phyloP scores from a whole-genome alignment of 2,329 filamentous ascomycete species.

The Rasamsonia emersonii region DNA sequence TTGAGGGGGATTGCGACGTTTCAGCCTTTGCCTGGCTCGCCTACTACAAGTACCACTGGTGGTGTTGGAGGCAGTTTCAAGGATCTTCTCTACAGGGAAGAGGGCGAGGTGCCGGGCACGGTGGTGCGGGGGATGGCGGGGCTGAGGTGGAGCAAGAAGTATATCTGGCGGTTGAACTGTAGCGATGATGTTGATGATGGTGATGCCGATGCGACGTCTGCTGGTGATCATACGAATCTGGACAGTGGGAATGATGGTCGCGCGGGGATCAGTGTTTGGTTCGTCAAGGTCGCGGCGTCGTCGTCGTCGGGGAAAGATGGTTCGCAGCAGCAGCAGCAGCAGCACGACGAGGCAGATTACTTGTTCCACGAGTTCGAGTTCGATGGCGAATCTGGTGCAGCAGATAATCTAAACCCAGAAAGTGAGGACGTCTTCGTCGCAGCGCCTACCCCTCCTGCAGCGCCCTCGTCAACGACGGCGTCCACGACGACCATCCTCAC shows the following conservation, averaged over 20 bases:
- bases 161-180: slow-evolving; percentile 32
- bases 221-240: neutral
- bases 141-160: slow-evolving; percentile 33
- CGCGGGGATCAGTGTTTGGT: slow-evolving; percentile 35
- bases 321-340: slow-evolving; percentile 7
- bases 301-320: neutral
- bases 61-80: slow-evolving; percentile 17
- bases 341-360: slow-evolving; percentile 31
- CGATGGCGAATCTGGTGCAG: slow-evolving; percentile 5
- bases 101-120: slow-evolving; percentile 30
- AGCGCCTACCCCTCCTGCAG: slow-evolving; percentile 16
- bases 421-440: slow-evolving; percentile 13
- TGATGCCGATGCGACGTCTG: neutral
- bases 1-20: slow-evolving; percentile 34
- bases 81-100: slow-evolving; percentile 34
- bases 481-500: slow-evolving; percentile 21
- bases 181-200: neutral
- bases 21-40: slow-evolving; percentile 14
- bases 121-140: slow-evolving; percentile 17
- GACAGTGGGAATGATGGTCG: neutral
- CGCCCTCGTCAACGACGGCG: slow-evolving; percentile 2
- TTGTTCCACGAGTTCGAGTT: slow-evolving; percentile 37
- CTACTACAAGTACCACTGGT: slow-evolving; percentile 11
- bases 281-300: slow-evolving; percentile 28
- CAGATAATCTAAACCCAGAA: neutral